Evolutionary conservation across 768 basidiomycete genomes (phyloP).

Genomic region (Agaricus blazei): DNA sequence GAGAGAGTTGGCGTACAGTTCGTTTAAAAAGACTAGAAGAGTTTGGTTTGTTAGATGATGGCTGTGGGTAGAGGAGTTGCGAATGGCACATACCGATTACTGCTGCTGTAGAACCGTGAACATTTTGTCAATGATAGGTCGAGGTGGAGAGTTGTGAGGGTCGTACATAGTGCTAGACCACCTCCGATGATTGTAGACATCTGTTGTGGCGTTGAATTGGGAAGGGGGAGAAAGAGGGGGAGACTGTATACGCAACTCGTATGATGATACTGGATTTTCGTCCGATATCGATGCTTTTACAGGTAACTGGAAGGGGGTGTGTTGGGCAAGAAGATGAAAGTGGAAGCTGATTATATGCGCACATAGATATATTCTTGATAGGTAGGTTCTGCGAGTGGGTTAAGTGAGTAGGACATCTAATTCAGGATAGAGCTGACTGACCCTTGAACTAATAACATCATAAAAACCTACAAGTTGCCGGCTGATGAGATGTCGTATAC

Average conservation of each 20-base stretch:
- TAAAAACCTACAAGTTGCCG: conserved; percentile 1
- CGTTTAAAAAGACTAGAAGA: conserved; percentile 1
- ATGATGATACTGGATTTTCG: background rate
- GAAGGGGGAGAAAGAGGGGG: too few species aligned
- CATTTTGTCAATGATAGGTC: background rate
- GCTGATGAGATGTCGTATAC: background rate
- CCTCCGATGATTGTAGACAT: background rate
- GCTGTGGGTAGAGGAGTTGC: background rate
- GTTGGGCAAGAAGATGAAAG: background rate
- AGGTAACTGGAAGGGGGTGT: background rate
- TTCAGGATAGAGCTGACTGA: background rate
- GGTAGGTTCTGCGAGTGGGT: background rate
- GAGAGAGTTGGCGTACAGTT: background rate
- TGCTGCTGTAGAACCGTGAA: background rate
- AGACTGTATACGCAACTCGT: background rate
- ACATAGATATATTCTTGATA: conserved; percentile 9
- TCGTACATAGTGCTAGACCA: background rate
- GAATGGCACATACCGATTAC: conserved; percentile 1
- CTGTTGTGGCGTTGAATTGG: background rate
- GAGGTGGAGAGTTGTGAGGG: too few species aligned
- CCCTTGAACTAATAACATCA: conserved; percentile 8
- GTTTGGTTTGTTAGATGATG: background rate
- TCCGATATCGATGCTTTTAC: background rate
- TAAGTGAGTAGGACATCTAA: background rate
- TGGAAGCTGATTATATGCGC: background rate